A percentile compares a stretch with the other conserved stretches of the same genome.
Evolutionary conservation across 1,284 basidiomycete genomes (phyloP).

Genomic region (Cryptococcus sp.): DNA sequence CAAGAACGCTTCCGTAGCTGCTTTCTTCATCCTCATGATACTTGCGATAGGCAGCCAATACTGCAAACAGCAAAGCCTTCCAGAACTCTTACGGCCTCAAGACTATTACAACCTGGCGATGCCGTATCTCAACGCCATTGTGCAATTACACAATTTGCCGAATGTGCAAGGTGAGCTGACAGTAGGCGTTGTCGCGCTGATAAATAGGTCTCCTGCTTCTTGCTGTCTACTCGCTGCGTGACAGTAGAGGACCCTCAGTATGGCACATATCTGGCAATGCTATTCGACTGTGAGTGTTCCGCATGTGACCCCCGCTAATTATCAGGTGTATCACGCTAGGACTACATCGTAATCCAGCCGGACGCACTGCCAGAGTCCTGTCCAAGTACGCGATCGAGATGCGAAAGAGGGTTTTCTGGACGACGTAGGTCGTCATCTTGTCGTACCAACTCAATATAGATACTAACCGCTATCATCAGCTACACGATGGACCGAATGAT

Average conservation of each 20-base stretch:
- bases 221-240: slow-evolving; percentile 26
- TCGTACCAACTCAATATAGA: too few species aligned
- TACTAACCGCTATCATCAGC: slow-evolving; percentile 2
- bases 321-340: slow-evolving; percentile 24
- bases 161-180: slow-evolving; percentile 27
- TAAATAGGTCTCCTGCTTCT: slow-evolving; percentile 21
- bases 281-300: slow-evolving; percentile 18
- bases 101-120: slow-evolving; percentile 25
- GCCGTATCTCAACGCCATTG: slow-evolving; percentile 23
- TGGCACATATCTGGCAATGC: slow-evolving; percentile 28
- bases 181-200: neutral
- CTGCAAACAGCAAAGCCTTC: slow-evolving; percentile 11
- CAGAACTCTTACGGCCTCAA: slow-evolving; percentile 14
- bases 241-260: slow-evolving; percentile 26
- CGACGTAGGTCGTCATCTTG: slow-evolving; percentile 13
- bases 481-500: slow-evolving; percentile 28
- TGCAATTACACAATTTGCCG: slow-evolving; percentile 25
- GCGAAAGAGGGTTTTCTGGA: slow-evolving; percentile 31
- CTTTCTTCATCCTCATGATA: slow-evolving; percentile 30
- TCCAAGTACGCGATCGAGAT: slow-evolving; percentile 24
- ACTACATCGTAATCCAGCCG: slow-evolving; percentile 17
- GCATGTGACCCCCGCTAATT: neutral
- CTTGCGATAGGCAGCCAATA: slow-evolving; percentile 23
- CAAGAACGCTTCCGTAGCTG: slow-evolving; percentile 11
- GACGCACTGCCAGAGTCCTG: slow-evolving; percentile 5